phyloP scores from a whole-genome alignment of 1,284 basidiomycete genomes.

The Boletus hoseneyae region DNA sequence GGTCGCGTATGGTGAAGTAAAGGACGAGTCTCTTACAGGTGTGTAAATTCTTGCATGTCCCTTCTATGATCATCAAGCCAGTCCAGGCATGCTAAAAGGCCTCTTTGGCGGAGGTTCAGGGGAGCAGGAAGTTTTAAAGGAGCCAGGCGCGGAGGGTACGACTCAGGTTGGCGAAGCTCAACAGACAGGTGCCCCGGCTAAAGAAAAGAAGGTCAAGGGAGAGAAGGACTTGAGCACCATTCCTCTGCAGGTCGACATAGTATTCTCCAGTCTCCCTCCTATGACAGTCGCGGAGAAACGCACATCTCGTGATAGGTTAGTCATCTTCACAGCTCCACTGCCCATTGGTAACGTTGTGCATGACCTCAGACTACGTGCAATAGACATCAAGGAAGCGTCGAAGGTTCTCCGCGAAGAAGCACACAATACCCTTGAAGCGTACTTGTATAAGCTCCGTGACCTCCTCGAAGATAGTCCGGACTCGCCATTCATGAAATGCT shows the following conservation, averaged over 20 bases:
- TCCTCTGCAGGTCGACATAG: slow-evolving; percentile 58
- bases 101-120: slow-evolving; percentile 65
- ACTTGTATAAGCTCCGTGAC: slow-evolving; percentile 88
- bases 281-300: slow-evolving; percentile 75
- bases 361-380: slow-evolving; percentile 61
- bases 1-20: slow-evolving; percentile 72
- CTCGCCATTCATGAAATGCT: slow-evolving; percentile 78
- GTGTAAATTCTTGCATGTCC: slow-evolving; percentile 21
- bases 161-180: slow-evolving; percentile 25
- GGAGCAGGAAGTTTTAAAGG: slow-evolving; percentile 27
- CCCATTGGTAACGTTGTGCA: slow-evolving; percentile 1
- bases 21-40: slow-evolving; percentile 75
- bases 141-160: slow-evolving; percentile 18
- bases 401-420: slow-evolving; percentile 87
- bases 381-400: slow-evolving; percentile 75
- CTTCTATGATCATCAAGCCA: slow-evolving; percentile 13
- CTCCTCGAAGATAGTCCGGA: slow-evolving; percentile 66
- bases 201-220: slow-evolving; percentile 39
- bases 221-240: slow-evolving; percentile 48
- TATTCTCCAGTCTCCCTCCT: slow-evolving; percentile 63
- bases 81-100: slow-evolving; percentile 75
- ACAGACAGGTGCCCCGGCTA: slow-evolving; percentile 23
- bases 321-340: not conserved
- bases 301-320: slow-evolving; percentile 61
- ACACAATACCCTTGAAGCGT: slow-evolving; percentile 87